A percentile compares a stretch with the other conserved stretches of the same genome.
These are phyloP conservation scores for Metschnikowia hibisci DNA, from an alignment of 805 yeast species.

Conservation along the genomic window DNA sequence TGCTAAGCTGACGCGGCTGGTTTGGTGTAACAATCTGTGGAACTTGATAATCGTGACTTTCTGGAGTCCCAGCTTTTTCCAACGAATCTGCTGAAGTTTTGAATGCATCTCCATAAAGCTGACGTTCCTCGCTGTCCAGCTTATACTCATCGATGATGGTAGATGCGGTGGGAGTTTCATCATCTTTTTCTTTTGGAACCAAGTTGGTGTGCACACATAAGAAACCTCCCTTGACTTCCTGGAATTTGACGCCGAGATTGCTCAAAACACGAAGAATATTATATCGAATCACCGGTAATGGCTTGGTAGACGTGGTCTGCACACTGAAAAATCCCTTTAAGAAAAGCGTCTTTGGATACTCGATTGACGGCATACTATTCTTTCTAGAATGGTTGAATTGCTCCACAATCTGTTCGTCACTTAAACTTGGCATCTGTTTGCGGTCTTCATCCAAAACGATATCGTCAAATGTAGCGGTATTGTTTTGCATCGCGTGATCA, in stretches of 20 bases:
- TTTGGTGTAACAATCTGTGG: constrained; percentile 17
- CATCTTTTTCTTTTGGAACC: constrained; percentile 27
- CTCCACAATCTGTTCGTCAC: constrained; percentile 40
- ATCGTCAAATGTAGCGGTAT: constrained; percentile 51
- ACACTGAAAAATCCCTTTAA: constrained; percentile 92
- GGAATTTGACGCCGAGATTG: constrained; percentile 72
- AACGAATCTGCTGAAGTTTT: constrained; percentile 31
- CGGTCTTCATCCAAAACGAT: constrained; percentile 42
- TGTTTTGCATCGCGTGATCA: constrained; percentile 13
- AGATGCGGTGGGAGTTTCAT: constrained; percentile 16
- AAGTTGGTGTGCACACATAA: constrained; percentile 57
- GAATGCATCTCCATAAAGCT: constrained; percentile 40
- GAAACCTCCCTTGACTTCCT: constrained; percentile 92
- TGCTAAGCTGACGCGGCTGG: constrained; percentile 24
- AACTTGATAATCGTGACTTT: constrained; percentile 4
- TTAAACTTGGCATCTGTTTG: constrained; percentile 32
- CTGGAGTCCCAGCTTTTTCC: constrained; percentile 28
- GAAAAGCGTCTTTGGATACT: constrained; percentile 85
- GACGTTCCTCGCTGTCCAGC: constrained; percentile 28
- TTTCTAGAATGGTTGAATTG: constrained; percentile 54
- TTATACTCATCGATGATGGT: constrained; percentile 18
- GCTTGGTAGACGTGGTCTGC: constrained; percentile 91
- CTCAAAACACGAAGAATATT: constrained; percentile 76
- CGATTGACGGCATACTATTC: constrained; percentile 89
- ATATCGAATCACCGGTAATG: constrained; percentile 81